These are phyloP conservation scores for Fragosphaeria purpurea DNA, from an alignment of 2,329 filamentous ascomycete species.

Conservation along the genomic window DNA sequence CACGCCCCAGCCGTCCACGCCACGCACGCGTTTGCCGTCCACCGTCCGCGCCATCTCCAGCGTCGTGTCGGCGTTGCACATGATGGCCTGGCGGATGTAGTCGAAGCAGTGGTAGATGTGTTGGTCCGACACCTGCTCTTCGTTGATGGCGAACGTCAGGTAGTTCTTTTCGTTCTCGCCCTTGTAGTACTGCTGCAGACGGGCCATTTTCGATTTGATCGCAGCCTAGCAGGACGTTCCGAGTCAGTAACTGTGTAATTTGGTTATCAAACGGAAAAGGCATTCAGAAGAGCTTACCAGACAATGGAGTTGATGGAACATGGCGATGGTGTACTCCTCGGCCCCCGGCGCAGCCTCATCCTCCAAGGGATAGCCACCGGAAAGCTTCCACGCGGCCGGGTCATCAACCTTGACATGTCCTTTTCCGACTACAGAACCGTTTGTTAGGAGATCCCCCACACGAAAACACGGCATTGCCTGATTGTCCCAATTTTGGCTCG, in stretches of 20 bases:
- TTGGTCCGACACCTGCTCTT: constrained; percentile 9
- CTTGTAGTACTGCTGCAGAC: constrained; percentile 11
- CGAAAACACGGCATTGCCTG: background rate
- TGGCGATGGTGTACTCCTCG: constrained; percentile 13
- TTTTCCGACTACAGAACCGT: constrained; percentile 9
- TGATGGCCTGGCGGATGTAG: constrained; percentile 13
- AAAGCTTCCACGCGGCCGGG: constrained; percentile 6
- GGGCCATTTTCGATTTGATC: constrained; percentile 12
- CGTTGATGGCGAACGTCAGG: constrained; percentile 10
- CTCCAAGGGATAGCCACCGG: constrained; percentile 10
- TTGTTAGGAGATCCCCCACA: background rate
- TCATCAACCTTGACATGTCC: constrained; percentile 12
- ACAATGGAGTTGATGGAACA: constrained; percentile 15
- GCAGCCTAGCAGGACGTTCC: constrained; percentile 6
- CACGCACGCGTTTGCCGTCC: constrained; percentile 8
- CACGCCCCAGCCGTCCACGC: constrained; percentile 15
- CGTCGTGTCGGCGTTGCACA: constrained; percentile 15
- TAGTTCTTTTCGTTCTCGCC: constrained; percentile 14
- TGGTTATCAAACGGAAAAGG: background rate
- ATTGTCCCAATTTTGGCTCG: background rate
- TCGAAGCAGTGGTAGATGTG: constrained; percentile 16
- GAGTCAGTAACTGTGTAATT: background rate
- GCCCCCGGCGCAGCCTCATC: background rate
- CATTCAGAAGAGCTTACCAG: constrained; percentile 4
- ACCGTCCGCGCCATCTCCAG: constrained; percentile 11